phyloP scores from a whole-genome alignment of 1,284 basidiomycete species.

The Marasmius tenuissimus region DNA sequence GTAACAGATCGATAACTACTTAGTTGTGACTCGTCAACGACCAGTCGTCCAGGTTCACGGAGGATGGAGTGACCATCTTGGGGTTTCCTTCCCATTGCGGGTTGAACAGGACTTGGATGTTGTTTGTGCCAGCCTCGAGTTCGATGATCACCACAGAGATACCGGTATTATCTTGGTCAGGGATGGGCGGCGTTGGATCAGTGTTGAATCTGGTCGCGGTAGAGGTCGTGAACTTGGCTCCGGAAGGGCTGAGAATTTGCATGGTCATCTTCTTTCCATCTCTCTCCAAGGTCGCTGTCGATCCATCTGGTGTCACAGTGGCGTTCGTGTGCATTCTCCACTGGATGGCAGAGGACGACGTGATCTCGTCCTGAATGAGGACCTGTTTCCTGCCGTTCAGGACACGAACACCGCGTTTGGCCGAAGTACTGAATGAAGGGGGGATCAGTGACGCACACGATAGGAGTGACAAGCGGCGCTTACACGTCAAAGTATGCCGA shows the following conservation, averaged over 20 bases:
- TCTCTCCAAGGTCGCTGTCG: constrained; percentile 23
- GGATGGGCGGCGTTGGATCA: constrained; percentile 56
- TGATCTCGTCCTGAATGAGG: constrained; percentile 89
- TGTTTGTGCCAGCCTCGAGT: constrained; percentile 59
- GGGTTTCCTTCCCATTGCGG: constrained; percentile 59
- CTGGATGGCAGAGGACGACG: constrained; percentile 56
- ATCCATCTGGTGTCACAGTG: constrained; percentile 42
- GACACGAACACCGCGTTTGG: constrained; percentile 85
- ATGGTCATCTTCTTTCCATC: constrained; percentile 50
- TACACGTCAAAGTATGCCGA: constrained; percentile 79
- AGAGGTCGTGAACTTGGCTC: constrained; percentile 43
- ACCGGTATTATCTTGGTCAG: constrained; percentile 67
- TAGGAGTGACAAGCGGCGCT: constrained; percentile 25
- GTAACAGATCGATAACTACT: not conserved
- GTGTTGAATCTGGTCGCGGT: constrained; percentile 45
- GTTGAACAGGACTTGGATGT: constrained; percentile 68
- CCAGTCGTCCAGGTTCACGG: constrained; percentile 15
- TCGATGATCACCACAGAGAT: constrained; percentile 72
- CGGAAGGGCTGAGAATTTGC: constrained; percentile 48
- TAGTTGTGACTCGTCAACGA: constrained; percentile 14
- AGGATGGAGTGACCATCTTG: constrained; percentile 8
- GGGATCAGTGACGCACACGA: constrained; percentile 10
- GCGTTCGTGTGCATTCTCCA: constrained; percentile 98
- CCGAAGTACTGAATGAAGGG: constrained; percentile 45
- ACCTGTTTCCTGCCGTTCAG: constrained; percentile 89